Conservation (phyloP, 1,139 yeast species). For the Candida pseudoviswanathii region DNA sequence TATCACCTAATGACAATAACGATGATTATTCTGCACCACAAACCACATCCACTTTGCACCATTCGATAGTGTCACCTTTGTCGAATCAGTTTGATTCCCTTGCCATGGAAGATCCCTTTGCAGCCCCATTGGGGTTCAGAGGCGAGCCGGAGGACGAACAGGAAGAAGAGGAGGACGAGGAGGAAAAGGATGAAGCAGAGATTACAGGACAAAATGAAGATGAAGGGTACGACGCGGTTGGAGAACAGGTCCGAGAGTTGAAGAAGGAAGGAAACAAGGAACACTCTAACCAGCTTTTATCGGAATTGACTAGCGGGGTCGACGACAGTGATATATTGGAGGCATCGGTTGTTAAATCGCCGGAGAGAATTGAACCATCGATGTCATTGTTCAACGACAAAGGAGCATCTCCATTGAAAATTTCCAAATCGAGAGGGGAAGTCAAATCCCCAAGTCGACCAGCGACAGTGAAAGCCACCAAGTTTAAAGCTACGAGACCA, state of each 20-base stretch:
- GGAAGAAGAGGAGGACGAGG: conserved; percentile 18
- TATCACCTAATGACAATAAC: conserved; percentile 20
- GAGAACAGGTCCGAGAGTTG: conserved; percentile 37
- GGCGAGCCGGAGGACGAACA: conserved; percentile 21
- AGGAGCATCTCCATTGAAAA: conserved; percentile 35
- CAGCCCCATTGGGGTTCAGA: conserved; percentile 14
- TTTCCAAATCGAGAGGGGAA: conserved; percentile 14
- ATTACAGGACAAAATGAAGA: conserved; percentile 19
- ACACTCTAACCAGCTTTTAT: conserved; percentile 37
- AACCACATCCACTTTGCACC: conserved; percentile 16
- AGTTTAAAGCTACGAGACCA: conserved; percentile 49
- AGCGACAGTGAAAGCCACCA: conserved; percentile 23
- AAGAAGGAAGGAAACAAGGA: conserved; percentile 37
- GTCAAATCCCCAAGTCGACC: conserved; percentile 34
- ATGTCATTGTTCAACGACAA: conserved; percentile 40
- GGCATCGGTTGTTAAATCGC: conserved; percentile 23
- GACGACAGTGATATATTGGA: conserved; percentile 28
- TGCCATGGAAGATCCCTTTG: conserved; percentile 22
- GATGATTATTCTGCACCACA: conserved; percentile 10
- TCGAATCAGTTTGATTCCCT: conserved; percentile 31
- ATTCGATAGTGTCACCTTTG: conserved; percentile 20
- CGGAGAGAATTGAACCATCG: conserved; percentile 20
- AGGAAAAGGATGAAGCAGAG: conserved; percentile 21
- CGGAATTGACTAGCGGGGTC: conserved; percentile 38
- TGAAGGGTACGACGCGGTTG: conserved; percentile 21